Base-by-base conservation (phyloP, 2,329 filamentous ascomycete species). In the Fusarium equiseti region DNA sequence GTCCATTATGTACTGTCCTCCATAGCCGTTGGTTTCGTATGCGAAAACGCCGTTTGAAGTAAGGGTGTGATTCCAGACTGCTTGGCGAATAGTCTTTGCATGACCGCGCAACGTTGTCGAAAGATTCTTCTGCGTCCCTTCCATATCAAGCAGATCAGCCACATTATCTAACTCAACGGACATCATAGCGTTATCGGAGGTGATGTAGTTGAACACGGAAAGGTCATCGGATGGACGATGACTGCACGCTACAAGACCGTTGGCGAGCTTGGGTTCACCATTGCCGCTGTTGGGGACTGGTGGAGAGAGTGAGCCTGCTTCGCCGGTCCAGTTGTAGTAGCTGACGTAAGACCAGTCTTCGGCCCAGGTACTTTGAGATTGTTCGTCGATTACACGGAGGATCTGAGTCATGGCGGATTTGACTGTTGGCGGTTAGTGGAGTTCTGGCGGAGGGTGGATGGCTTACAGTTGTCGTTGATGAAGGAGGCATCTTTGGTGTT, bases 1-100 rank as follows among this genome's bases (percentile, higher is more conserved):
- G 11, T 68, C 66, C 66, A 68, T 68, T n/a, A 68, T 68, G 29
- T 68, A 68, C 22, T 68, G 66, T 1, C 66, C 66, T 6, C 66
- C 66, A 0, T 68, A 68, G 0, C 66, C 66, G 7, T 68, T 68
- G 2, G 64, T 68, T 11, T 68, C 66, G 0, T 68, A 68, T 5
- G 66, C 65, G 10, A 68, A 68, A 0, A 68, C 44, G 0, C 65
- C 66, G 2, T 68, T 65, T 0, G 53, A 31, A 4, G 66, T 68
- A 0, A 54, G 44, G 0, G 66, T 68, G 4, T 68, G 65, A 1
- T 68, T 59, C 66, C 64, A 68, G 0, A 68, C 53, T 0, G 66
- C 65, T 5, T 53, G 16, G 2, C 59, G 48, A 16, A 68, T 68
- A 0, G 53, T 68, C 6, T 51, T 18, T 4, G 66, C 64, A 24